Evolutionary conservation across 768 basidiomycete species (phyloP).

Genomic region (Tulasnella sp.): DNA sequence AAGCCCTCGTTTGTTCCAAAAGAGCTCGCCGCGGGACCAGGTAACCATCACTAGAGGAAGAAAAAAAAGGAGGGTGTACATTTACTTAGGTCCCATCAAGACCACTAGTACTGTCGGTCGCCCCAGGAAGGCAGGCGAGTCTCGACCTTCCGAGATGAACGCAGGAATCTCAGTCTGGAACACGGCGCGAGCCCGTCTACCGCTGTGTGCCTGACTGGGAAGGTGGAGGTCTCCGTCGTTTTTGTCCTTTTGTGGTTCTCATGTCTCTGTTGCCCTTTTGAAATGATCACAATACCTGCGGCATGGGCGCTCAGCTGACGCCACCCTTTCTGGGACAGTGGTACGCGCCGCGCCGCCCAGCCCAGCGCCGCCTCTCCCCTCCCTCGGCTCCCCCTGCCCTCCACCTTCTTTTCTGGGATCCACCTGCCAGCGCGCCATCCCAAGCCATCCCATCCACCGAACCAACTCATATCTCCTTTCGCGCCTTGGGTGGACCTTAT

Average conservation of each 20-base stretch:
- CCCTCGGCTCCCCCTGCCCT: not conserved
- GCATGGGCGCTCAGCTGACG: not conserved
- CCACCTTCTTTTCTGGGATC: not conserved
- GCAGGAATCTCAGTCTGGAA: not conserved
- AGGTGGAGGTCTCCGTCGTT: not conserved
- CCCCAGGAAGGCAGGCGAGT: not conserved
- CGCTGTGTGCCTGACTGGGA: not conserved
- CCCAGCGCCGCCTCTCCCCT: not conserved
- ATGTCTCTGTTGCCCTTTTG: not conserved
- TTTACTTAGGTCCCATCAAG: not conserved
- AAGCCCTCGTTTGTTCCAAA: not conserved
- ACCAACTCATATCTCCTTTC: not conserved
- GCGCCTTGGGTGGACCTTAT: not conserved
- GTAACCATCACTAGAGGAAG: not conserved
- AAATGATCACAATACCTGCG: not conserved
- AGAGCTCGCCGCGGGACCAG: not conserved
- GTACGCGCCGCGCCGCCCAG: not conserved
- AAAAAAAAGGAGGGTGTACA: not conserved
- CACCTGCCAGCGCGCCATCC: not conserved
- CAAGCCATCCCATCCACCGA: not conserved
- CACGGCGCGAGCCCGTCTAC: not conserved
- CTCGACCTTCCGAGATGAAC: constrained; percentile 7
- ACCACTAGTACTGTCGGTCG: not conserved
- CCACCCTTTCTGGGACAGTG: not conserved
- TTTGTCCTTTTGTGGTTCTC: not conserved